phyloP scores from a whole-genome alignment of 129 eudicot species.

The Artemisia argyi region DNA sequence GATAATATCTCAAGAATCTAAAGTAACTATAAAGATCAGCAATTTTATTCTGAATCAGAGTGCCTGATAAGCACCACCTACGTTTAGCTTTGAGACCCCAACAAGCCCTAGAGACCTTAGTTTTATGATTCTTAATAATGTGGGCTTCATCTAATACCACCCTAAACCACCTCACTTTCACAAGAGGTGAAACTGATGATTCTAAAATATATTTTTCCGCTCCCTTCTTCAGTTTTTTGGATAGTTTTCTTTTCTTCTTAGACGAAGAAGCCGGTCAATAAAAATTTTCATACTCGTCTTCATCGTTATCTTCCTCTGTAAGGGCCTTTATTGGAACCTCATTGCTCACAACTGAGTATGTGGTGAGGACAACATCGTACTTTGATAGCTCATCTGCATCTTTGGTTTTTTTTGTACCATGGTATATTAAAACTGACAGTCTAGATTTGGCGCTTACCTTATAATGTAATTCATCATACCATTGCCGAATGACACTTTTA shows the following conservation, averaged over 20 bases:
- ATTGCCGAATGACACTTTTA: slow-evolving; percentile 91
- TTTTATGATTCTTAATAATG: slow-evolving; percentile 83
- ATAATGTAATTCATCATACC: slow-evolving; percentile 78
- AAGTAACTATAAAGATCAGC: slow-evolving; percentile 98
- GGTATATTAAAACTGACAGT: slow-evolving; percentile 80
- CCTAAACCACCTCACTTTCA: slow-evolving; percentile 90
- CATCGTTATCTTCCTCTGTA: slow-evolving; percentile 59
- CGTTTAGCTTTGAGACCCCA: slow-evolving; percentile 99
- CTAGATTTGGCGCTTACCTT: slow-evolving; percentile 69
- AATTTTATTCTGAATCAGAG: slow-evolving; percentile 93
- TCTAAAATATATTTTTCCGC: slow-evolving; percentile 50
- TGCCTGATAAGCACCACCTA: slow-evolving; percentile 98
- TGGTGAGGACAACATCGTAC: slow-evolving; percentile 90
- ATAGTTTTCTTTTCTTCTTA: slow-evolving; percentile 61
- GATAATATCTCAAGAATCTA: slow-evolving; percentile 87
- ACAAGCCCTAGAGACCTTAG: slow-evolving; percentile 96
- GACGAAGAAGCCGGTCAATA: slow-evolving; percentile 35
- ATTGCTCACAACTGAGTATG: slow-evolving; percentile 90
- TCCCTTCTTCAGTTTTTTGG: slow-evolving; percentile 55
- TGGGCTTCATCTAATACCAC: slow-evolving; percentile 98
- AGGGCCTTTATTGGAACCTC: slow-evolving; percentile 93
- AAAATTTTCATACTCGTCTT: slow-evolving; percentile 32
- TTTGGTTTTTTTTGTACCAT: slow-evolving; percentile 84
- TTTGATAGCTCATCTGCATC: slow-evolving; percentile 86
- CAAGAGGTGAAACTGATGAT: slow-evolving; percentile 71